Conservation (phyloP, 2,329 filamentous ascomycete genomes). For the Apiospora rasikravindrae region DNA sequence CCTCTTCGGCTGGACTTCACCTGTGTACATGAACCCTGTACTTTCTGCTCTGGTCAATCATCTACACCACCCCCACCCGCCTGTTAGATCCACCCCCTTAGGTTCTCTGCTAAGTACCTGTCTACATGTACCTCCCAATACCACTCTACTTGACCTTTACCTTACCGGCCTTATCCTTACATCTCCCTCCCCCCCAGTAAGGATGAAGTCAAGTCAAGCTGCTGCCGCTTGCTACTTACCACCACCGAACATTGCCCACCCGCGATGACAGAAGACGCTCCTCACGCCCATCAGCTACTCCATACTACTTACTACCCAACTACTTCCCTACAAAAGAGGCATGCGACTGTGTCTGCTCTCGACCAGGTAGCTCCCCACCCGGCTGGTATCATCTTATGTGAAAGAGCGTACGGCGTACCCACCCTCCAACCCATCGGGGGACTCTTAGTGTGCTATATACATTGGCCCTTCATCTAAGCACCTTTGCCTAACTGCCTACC, state of each 20-base stretch:
- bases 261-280: slow-evolving; percentile 5
- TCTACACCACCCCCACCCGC: neutral
- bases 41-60: neutral
- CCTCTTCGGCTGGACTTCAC: slow-evolving; percentile 16
- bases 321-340: neutral
- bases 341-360: slow-evolving; percentile 3
- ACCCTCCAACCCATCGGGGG: neutral
- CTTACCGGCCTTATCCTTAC: slow-evolving; percentile 14
- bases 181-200: neutral
- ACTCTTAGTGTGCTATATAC: slow-evolving; percentile 16
- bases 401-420: slow-evolving; percentile 16
- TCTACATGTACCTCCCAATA: slow-evolving; percentile 6
- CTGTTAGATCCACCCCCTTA: neutral
- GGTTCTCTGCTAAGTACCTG: slow-evolving; percentile 11
- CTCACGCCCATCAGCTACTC: slow-evolving; percentile 3
- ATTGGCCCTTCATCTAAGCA: slow-evolving; percentile 17
- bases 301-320: slow-evolving; percentile 11
- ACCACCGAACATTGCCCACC: neutral
- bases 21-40: slow-evolving; percentile 11
- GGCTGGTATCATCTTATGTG: slow-evolving; percentile 15
- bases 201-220: slow-evolving; percentile 9
- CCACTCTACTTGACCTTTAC: neutral
- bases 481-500: slow-evolving; percentile 9
- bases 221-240: neutral
- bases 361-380: slow-evolving; percentile 12